These are phyloP conservation scores for Fragilaria radians DNA, from an alignment of 108 stramenopile species.

Conservation along the genomic window DNA sequence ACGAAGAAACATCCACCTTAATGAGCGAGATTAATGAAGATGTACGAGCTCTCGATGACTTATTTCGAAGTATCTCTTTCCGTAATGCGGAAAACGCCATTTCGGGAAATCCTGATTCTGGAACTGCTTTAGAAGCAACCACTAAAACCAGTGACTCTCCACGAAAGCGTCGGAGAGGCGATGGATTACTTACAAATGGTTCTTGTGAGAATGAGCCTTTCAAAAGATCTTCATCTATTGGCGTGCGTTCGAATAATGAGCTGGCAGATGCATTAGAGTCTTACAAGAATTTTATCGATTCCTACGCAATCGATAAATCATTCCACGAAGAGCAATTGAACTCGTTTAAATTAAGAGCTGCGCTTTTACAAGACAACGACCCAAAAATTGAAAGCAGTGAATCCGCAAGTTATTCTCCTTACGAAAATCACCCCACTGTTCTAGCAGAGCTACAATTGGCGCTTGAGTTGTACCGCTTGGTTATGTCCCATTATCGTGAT, in stretches of 20 bases:
- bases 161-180: slow-evolving; percentile 6
- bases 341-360: slow-evolving; percentile 42
- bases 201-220: slow-evolving; percentile 33
- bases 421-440: slow-evolving; percentile 6
- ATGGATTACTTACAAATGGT: slow-evolving; percentile 3
- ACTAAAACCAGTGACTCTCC: neutral
- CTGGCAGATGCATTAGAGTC: slow-evolving; percentile 52
- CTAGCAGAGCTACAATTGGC: slow-evolving; percentile 52
- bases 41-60: slow-evolving; percentile 70
- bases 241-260: slow-evolving; percentile 28
- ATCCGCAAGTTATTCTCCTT: neutral
- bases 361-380: slow-evolving; percentile 19
- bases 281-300: slow-evolving; percentile 44
- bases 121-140: neutral
- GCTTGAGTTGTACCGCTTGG: slow-evolving; percentile 49
- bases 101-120: slow-evolving; percentile 16
- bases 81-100: slow-evolving; percentile 19
- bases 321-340: slow-evolving; percentile 56
- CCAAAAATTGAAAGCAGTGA: neutral
- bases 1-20: slow-evolving; percentile 23
- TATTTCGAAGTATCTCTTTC: slow-evolving; percentile 72
- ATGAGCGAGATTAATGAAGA: slow-evolving; percentile 79
- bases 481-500: slow-evolving; percentile 42
- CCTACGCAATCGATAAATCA: slow-evolving; percentile 19
- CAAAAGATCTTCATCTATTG: slow-evolving; percentile 30